Evolutionary conservation across 2,329 filamentous ascomycete genomes (phyloP), one percentile per base, ranked within the genome.

Genomic region (Paraphaeosphaeria minitans): DNA sequence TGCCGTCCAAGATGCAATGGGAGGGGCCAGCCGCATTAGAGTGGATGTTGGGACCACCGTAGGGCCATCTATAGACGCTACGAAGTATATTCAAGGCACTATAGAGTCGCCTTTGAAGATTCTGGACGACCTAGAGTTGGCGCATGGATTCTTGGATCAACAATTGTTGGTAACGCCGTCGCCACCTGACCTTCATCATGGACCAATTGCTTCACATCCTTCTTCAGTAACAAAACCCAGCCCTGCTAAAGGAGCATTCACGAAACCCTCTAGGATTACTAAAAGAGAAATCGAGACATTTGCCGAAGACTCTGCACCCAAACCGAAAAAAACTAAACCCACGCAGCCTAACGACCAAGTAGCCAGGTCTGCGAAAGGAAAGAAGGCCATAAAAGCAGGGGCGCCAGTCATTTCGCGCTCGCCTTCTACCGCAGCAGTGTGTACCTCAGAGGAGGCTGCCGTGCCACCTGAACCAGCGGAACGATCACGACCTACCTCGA

Each of bases 141-240:
- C 71, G 4, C 66, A 71, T 60, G 66, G 71, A 3, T 42, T 72
- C 29, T 65, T 75, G 66, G 71, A 76, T 56, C 66, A 72, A 47
- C 66, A 66, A 41, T 54, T 76, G 4, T 29, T 66, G 2, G 52
- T 71, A 4, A 37, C 55, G 12, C 61, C 66, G 9, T 62, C 57
- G 8, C 59, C 68, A 9, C 50, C 56, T 22, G 53, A 45, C 12
- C 35, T 60, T 19, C 33, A 31, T 19, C 29, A 35, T 21, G 46
- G 50, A 46, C 19, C 55, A 9, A 47, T 51, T 7, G 58, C 58
- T 5, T 52, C 61, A n/a, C 53, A 60, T n/a, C 45, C 47, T 31
- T 31, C 49, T 4, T 13, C 37, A 49, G 39, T 19, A 22, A 10
- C 48, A 8, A 56, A 55, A 24, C 33, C 27, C 14, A 31, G 47